These are phyloP conservation scores for Ogataea philodendri DNA, from an alignment of 805 yeast species.

Conservation along the genomic window DNA sequence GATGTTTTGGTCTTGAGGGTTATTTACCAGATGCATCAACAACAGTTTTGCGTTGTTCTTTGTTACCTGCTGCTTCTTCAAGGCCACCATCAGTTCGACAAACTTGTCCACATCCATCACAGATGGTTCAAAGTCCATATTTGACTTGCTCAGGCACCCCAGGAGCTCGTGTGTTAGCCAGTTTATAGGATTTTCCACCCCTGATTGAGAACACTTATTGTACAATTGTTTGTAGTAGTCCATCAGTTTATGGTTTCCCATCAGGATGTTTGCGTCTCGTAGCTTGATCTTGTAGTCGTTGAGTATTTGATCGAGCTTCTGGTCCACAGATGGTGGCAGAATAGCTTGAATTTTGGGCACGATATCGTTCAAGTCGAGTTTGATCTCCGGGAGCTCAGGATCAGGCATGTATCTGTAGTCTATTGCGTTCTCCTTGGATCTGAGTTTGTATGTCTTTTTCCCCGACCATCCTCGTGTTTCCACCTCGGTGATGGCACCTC, in stretches of 20 bases:
- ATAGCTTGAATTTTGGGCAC: conserved; percentile 36
- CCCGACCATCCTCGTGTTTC: conserved; percentile 97
- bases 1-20: conserved; percentile 37
- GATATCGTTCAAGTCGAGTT: conserved; percentile 43
- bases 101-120: conserved; percentile 44
- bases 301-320: conserved; percentile 43
- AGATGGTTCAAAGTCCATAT: conserved; percentile 33
- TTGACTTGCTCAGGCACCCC: conserved; percentile 61
- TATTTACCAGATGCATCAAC: conserved; percentile 57
- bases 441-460: conserved; percentile 55
- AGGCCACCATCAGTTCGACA: conserved; percentile 52
- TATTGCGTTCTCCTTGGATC: conserved; percentile 76
- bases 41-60: conserved; percentile 66
- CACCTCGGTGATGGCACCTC: conserved; percentile 20
- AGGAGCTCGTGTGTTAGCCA: conserved; percentile 83
- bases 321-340: conserved; percentile 66
- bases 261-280: conserved; percentile 72
- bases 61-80: conserved; percentile 50
- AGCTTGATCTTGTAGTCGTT: conserved; percentile 58
- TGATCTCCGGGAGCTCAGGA: conserved; percentile 72
- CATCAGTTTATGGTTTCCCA: conserved; percentile 48
- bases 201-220: conserved; percentile 30
- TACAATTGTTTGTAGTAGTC: conserved; percentile 52
- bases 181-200: conserved; percentile 50
- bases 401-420: conserved; percentile 96